Evolutionary conservation across 164 flowering plant species (phyloP), one percentile per base, ranked within the genome.

Genomic region (Berberis thunbergii): DNA sequence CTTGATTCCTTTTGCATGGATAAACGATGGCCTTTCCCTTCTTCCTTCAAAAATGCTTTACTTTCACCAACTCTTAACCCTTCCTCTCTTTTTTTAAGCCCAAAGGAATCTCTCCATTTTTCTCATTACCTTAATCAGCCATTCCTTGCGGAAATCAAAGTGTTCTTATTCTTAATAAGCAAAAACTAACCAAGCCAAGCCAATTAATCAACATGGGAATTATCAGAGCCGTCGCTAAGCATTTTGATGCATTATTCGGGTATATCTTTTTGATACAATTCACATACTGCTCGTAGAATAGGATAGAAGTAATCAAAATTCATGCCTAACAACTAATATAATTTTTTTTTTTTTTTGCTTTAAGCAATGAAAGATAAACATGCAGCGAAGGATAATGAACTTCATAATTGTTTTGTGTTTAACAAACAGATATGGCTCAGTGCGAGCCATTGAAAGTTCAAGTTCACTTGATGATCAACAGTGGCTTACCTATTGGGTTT

Each of bases 401-500:
- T 26, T 26, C 26, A 26, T 26, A 26, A 26, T 26, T 26, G 11
- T 52, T 52, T 7, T 52, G 54, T 7, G 3, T 10, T 55, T 12
- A 3, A 60, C 9, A 49, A 49, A 54, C 83, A 91, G 98, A 70
- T 93, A 88, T 60, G 86, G 95, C 50, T 90, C 98, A 1, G 66
- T 86, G 73, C 65, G 86, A 68, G 97, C 98, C 40, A 88, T 93
- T 1, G 95, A 90, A 81, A 88, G 89, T 64, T 91, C 97, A 48
- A 46, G 50, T 13, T 59, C 85, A 0, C 63, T 84, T 6, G 97
- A 90, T 44, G 96, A 93, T 71, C 96, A 88, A 60, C 98, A 94
- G 57, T 93, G 98, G 98, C 83, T 93, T 41, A 90, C 95, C 6
- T 90, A 93, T 44, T 93, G 98, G 98, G 77, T 90, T 66, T 59